A percentile compares a stretch with the other conserved stretches of the same genome.
These are phyloP conservation scores for Sclerotinia nivalis DNA, from an alignment of 2,329 filamentous ascomycete genomes.

Conservation along the genomic window DNA sequence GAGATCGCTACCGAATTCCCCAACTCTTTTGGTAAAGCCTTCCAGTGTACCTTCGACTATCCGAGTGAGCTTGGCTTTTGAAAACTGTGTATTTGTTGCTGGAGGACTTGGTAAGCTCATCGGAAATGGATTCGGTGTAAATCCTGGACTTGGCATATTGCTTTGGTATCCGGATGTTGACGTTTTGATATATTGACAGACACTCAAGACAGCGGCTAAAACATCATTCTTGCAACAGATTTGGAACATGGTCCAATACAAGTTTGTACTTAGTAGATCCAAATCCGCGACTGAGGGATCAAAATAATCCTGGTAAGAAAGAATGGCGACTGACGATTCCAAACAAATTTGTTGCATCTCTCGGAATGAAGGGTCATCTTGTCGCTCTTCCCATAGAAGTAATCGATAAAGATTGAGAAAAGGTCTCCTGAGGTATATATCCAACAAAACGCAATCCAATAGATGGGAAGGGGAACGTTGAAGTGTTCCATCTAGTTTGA, in stretches of 20 bases:
- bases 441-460: conserved; percentile 24
- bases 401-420: conserved; percentile 25
- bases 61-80: conserved; percentile 27
- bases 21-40: conserved; percentile 25
- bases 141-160: conserved; percentile 7
- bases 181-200: conserved; percentile 22
- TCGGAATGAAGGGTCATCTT: conserved; percentile 15
- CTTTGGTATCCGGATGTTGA: conserved; percentile 2
- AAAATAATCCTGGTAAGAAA: conserved; percentile 28
- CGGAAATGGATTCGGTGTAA: not conserved
- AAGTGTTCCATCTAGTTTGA: conserved; percentile 15
- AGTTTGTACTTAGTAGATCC: conserved; percentile 16
- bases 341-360: conserved; percentile 22
- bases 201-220: conserved; percentile 26
- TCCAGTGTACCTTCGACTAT: conserved; percentile 27
- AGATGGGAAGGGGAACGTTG: conserved; percentile 11
- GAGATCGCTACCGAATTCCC: conserved; percentile 27
- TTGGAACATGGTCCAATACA: conserved; percentile 28
- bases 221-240: conserved; percentile 30
- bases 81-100: conserved; percentile 23
- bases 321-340: conserved; percentile 25
- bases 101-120: conserved; percentile 14
- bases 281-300: conserved; percentile 23
- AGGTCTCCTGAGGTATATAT: conserved; percentile 26
- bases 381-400: conserved; percentile 16